These are phyloP conservation scores for Botryotinia narcissicola DNA, from an alignment of 2,329 filamentous ascomycete genomes.

Conservation along the genomic window DNA sequence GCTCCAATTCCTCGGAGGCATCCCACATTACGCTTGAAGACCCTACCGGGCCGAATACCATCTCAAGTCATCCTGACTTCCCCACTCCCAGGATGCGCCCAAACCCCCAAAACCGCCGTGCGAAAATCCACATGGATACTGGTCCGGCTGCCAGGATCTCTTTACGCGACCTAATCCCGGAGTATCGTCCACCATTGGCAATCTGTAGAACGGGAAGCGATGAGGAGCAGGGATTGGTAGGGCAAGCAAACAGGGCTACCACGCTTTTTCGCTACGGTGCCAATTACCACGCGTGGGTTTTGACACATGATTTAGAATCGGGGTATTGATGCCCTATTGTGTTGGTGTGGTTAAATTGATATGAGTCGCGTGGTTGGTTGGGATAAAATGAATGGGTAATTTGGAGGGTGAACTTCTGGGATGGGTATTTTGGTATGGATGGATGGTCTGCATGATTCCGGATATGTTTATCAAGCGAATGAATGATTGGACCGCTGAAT, in stretches of 20 bases:
- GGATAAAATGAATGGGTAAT: neutral
- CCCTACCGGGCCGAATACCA: constrained; percentile 5
- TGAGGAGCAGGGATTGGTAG: neutral
- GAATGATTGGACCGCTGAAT: neutral
- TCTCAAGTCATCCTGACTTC: neutral
- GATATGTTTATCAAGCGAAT: neutral
- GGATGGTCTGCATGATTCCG: neutral
- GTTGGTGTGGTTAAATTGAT: neutral
- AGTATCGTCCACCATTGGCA: neutral
- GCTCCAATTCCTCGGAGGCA: neutral
- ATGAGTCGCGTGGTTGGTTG: neutral
- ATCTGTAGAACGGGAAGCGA: neutral
- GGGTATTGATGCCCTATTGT: neutral
- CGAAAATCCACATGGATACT: neutral
- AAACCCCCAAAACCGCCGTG: neutral
- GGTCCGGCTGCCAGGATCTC: neutral
- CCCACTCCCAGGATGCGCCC: neutral
- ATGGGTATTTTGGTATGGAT: neutral
- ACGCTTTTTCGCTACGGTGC: neutral
- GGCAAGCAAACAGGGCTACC: neutral
- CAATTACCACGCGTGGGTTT: neutral
- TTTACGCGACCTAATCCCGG: neutral
- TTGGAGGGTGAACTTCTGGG: neutral
- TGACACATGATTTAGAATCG: neutral
- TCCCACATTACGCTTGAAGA: neutral